Conservation (phyloP, 2,329 filamentous ascomycete genomes). For the Ophiostoma australiae region DNA sequence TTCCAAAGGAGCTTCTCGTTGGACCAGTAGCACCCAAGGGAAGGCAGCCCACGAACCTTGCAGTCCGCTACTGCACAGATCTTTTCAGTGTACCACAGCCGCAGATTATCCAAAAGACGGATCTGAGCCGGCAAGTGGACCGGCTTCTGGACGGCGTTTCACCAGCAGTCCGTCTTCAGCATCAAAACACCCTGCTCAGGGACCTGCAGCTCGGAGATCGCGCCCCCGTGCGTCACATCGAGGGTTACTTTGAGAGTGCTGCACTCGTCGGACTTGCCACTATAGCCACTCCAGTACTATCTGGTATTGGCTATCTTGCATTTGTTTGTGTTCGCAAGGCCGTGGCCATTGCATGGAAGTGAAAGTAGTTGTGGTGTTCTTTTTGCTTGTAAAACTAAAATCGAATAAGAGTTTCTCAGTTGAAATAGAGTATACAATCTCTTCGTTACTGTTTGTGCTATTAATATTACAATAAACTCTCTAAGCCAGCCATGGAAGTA, state of each 20-base stretch:
- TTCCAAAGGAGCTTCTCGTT: not conserved
- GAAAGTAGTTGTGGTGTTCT: no score
- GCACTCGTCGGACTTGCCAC: slow-evolving; percentile 20
- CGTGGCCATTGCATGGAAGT: not conserved
- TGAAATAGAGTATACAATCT: no score
- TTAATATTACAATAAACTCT: no score
- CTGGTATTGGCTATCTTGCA: not conserved
- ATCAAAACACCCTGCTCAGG: not conserved
- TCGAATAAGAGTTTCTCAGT: no score
- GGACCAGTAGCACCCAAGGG: not conserved
- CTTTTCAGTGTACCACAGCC: not conserved
- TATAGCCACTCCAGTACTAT: not conserved
- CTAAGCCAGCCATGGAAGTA: no score
- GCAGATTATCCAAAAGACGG: not conserved
- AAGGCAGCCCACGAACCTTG: not conserved
- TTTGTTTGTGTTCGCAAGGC: not conserved
- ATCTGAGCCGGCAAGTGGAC: not conserved
- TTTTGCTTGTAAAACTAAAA: not conserved
- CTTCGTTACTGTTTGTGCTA: no score
- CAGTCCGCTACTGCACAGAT: not conserved
- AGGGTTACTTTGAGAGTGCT: slow-evolving; percentile 20
- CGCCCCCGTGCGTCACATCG: slow-evolving; percentile 12
- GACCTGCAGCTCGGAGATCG: not conserved
- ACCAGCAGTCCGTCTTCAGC: not conserved
- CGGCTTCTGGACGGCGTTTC: not conserved